Conservation (phyloP, 331 rosid species). For the Saraca asoca region DNA sequence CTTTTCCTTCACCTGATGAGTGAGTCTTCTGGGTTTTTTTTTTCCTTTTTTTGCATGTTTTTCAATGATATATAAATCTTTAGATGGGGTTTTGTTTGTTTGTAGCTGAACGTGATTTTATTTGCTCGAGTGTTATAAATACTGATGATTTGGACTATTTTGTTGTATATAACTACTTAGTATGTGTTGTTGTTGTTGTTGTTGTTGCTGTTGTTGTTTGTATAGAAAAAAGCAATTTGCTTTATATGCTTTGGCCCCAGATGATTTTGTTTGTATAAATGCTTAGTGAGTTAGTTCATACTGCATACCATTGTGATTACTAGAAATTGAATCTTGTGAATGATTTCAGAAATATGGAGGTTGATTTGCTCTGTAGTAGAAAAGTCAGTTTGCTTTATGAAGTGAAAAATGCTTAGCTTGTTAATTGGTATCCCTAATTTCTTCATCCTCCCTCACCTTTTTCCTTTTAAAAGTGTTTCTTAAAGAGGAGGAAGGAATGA, state of each 20-base stretch:
- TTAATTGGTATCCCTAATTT: background rate
- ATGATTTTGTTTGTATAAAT: slow-evolving; percentile 25
- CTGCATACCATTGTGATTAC: background rate
- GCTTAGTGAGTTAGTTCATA: slow-evolving; percentile 13
- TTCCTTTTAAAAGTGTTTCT: slow-evolving; percentile 10
- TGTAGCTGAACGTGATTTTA: background rate
- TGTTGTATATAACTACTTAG: background rate
- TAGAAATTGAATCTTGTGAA: background rate
- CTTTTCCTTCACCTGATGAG: slow-evolving; percentile 59
- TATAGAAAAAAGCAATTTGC: slow-evolving; percentile 5
- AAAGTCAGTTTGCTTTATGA: slow-evolving; percentile 19
- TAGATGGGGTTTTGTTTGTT: background rate
- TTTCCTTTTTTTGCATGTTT: no score
- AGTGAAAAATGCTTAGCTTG: background rate
- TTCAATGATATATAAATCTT: background rate
- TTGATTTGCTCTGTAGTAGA: background rate
- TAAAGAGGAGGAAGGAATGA: background rate
- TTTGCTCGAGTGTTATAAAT: no score
- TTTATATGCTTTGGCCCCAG: slow-evolving; percentile 19
- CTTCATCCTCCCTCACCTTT: background rate
- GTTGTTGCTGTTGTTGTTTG: slow-evolving; percentile 5
- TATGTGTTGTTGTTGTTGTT: slow-evolving; percentile 22
- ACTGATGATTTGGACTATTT: slow-evolving; percentile 22
- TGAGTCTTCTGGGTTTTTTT: slow-evolving; percentile 37
- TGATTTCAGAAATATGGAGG: background rate